Evolutionary conservation across 1,284 basidiomycete genomes (phyloP).

Genomic region (Leccinum fallax): DNA sequence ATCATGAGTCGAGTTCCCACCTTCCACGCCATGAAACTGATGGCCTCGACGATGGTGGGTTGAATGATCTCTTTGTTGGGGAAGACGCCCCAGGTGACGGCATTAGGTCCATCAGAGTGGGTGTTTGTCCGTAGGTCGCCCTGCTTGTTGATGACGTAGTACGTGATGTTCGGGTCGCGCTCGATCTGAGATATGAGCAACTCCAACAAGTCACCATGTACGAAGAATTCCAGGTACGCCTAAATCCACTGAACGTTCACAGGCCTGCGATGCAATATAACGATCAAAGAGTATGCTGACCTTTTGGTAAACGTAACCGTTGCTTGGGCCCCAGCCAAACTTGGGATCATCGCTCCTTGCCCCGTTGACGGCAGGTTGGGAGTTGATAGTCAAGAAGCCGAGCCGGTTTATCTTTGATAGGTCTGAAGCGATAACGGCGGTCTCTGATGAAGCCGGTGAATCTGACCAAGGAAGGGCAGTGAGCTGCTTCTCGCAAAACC

Average conservation of each 20-base stretch:
- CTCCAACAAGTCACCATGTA: slow-evolving; percentile 72
- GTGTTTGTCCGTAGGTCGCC: slow-evolving; percentile 95
- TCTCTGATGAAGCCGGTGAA: slow-evolving; percentile 84
- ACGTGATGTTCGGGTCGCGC: slow-evolving; percentile 88
- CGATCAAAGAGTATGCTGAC: slow-evolving; percentile 43
- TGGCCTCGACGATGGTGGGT: slow-evolving; percentile 96
- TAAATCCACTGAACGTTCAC: slow-evolving; percentile 33
- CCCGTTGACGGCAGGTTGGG: slow-evolving; percentile 96
- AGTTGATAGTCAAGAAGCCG: slow-evolving; percentile 97
- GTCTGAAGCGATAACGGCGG: slow-evolving; percentile 77
- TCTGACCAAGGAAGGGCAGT: slow-evolving; percentile 95
- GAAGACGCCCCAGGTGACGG: slow-evolving; percentile 99
- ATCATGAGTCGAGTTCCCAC: slow-evolving; percentile 29
- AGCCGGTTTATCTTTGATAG: slow-evolving; percentile 86
- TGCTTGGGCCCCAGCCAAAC: slow-evolving; percentile 94
- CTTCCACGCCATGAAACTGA: slow-evolving; percentile 98
- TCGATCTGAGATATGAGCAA: slow-evolving; percentile 86
- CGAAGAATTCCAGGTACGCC: slow-evolving; percentile 99
- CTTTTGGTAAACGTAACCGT: slow-evolving; percentile 98
- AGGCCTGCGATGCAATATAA: background rate
- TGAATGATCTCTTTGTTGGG: slow-evolving; percentile 98
- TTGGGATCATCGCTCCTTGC: slow-evolving; percentile 83
- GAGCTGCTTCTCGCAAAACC: slow-evolving; percentile 76
- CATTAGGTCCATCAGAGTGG: slow-evolving; percentile 91
- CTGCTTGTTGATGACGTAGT: slow-evolving; percentile 92